Conservation (phyloP, 208 protist genomes). For the Trypanosoma brucei region DNA sequence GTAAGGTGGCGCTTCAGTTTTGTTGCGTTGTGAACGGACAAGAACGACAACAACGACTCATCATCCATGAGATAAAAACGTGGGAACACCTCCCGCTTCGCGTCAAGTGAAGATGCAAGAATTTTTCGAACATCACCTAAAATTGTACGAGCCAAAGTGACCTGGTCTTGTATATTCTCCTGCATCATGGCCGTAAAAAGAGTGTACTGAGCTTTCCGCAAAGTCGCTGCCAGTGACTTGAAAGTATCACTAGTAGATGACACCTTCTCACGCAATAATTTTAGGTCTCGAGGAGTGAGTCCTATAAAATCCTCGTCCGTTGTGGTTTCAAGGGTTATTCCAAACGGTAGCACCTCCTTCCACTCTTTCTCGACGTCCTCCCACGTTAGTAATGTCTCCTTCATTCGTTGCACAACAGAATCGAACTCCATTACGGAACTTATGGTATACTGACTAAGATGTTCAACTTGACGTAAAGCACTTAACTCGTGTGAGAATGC, state of each 20-base stretch:
- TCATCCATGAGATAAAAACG: constrained; percentile 93
- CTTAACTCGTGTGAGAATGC: constrained; percentile 49
- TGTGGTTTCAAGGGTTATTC: constrained; percentile 20
- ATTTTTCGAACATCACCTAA: constrained; percentile 88
- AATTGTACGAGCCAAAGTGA: constrained; percentile 76
- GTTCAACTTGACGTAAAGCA: constrained; percentile 39
- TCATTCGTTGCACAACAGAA: constrained; percentile 51
- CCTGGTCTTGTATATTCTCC: constrained; percentile 88
- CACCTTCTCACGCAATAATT: constrained; percentile 28
- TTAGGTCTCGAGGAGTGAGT: constrained; percentile 17
- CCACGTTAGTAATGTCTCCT: constrained; percentile 47
- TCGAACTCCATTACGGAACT: constrained; percentile 74
- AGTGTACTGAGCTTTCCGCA: constrained; percentile 75
- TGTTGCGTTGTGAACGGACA: constrained; percentile 45
- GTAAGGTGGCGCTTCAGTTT: constrained; percentile 48
- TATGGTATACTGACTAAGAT: constrained; percentile 48
- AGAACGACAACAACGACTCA: constrained; percentile 70
- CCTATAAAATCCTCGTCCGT: constrained; percentile 2
- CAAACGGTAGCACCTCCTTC: constrained; percentile 25
- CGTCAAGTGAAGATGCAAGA: constrained; percentile 87
- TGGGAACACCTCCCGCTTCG: constrained; percentile 86
- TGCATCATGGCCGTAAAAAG: constrained; percentile 90
- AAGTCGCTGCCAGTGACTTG: constrained; percentile 24
- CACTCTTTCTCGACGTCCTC: constrained; percentile 39
- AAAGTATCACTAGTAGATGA: constrained; percentile 22